A percentile compares a stretch with the other conserved stretches of the same genome.
Evolutionary conservation across 2,329 filamentous ascomycete species (phyloP).

Genomic region (Botrytis fabae): DNA sequence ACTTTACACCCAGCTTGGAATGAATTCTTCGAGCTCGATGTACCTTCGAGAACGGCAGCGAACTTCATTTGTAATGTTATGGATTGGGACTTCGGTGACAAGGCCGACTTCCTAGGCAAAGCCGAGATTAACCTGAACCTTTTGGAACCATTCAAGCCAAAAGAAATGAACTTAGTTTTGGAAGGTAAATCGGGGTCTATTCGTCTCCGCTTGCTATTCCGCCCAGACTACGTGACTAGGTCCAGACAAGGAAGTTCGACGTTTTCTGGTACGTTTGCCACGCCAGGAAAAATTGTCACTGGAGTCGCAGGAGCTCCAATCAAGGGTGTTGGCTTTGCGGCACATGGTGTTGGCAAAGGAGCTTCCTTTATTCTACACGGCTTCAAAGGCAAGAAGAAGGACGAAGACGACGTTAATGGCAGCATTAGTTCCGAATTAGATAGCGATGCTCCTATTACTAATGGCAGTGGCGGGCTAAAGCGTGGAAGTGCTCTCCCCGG

Average conservation of each 20-base stretch:
- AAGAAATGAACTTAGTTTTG: conserved; percentile 72
- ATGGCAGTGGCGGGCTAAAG: conserved; percentile 35
- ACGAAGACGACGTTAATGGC: conserved; percentile 39
- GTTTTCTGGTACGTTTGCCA: conserved; percentile 85
- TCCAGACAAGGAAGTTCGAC: conserved; percentile 87
- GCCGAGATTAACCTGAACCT: conserved; percentile 73
- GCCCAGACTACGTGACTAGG: conserved; percentile 85
- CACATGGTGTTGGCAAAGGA: conserved; percentile 69
- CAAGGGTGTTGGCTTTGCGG: conserved; percentile 82
- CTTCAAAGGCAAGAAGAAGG: conserved; percentile 70
- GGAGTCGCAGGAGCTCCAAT: conserved; percentile 83
- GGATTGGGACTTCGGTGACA: conserved; percentile 96
- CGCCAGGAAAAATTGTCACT: conserved; percentile 83
- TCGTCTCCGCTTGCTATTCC: conserved; percentile 84
- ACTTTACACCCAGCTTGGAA: conserved; percentile 94
- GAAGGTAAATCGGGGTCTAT: conserved; percentile 89
- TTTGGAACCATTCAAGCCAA: conserved; percentile 80
- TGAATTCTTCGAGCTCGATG: conserved; percentile 83
- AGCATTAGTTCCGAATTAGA: conserved; percentile 43
- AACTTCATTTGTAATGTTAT: conserved; percentile 82
- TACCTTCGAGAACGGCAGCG: conserved; percentile 81
- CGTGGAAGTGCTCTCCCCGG: conserved; percentile 28
- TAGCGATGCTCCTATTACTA: conserved; percentile 42
- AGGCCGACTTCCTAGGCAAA: conserved; percentile 84
- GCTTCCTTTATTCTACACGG: conserved; percentile 88